Evolutionary conservation across 345 rosid species (phyloP).

Genomic region (Salix udensis): DNA sequence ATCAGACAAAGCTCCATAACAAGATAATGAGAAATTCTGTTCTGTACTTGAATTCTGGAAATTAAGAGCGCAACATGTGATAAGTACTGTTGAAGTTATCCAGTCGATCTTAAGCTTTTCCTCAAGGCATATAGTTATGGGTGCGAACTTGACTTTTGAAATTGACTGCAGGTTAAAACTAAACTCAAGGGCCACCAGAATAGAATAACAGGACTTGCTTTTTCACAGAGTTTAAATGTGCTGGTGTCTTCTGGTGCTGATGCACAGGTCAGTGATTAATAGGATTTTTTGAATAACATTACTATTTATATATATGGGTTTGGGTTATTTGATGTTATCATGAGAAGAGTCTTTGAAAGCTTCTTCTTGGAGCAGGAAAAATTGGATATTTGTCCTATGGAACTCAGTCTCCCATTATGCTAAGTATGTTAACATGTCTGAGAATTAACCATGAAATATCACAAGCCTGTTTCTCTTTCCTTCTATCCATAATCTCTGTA

Average conservation of each 20-base stretch:
- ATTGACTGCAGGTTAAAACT: conserved; percentile 52
- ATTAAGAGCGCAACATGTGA: neutral
- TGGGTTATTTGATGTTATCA: neutral
- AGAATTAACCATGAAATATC: neutral
- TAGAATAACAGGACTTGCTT: conserved; percentile 76
- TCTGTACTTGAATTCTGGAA: neutral
- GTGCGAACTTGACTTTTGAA: neutral
- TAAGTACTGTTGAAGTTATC: neutral
- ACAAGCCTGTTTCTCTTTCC: neutral
- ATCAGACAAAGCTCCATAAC: neutral
- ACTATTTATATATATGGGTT: neutral
- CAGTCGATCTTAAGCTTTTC: neutral
- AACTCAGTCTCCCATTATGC: neutral
- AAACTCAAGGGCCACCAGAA: conserved; percentile 80
- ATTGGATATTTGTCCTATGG: neutral
- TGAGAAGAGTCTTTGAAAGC: neutral
- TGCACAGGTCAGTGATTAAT: conserved; percentile 51
- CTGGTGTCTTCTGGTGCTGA: conserved; percentile 88
- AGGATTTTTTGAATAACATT: neutral
- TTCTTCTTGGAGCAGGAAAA: neutral
- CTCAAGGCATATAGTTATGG: neutral
- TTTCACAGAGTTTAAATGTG: conserved; percentile 58
- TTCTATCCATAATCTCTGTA: too few species aligned
- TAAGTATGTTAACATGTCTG: neutral
- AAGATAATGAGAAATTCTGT: neutral